Evolutionary conservation across 2,329 filamentous ascomycete genomes (phyloP), one percentile per base, ranked within the genome.

Genomic region (Nemania abortiva): DNA sequence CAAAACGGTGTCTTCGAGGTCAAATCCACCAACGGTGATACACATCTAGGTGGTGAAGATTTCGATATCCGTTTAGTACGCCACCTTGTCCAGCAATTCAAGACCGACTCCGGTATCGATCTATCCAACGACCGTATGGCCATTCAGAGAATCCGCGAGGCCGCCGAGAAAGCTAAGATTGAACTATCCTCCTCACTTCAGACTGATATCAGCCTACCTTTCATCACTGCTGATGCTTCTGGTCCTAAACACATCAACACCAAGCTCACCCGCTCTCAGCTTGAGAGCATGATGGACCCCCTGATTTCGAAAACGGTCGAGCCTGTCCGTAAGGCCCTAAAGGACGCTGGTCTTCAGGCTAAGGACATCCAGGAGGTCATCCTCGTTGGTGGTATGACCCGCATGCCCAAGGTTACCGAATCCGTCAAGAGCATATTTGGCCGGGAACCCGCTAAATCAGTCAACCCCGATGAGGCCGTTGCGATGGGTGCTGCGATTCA

Each of bases 161-260:
- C 95, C 76, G 94, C 95, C 76, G 95, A 98, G 89, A 98, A 98
- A 91, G 95, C 95, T 81, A 98, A 98, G 93, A 98, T 98, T 79
- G 95, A 98, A 86, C 88, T 98, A 75, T 98, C 95, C 13, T 98
- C 95, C 39, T 95, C 95, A 67, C 89, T 95, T 75, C 93, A 97
- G 84, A 98, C 95, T 75, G 95, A 98, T 80, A 98, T 98, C 86
- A 97, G 97, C 88, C 90, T 98, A 80, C 95, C 95, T 75, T 98
- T 98, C 90, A 98, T 98, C 85, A 97, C 95, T 81, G 95, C 95
- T 78, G 95, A 98, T 81, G 89, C 95, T 71, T 96, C 93, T 68
- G 96, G 95, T 77, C 95, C 95, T 76, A 97, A 98, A 90, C 95
- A 98, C 89, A 98, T 98, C 86, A 97, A 97, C 90, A 88, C 88